These are phyloP conservation scores for Xylaria venustula DNA, from an alignment of 495 filamentous ascomycete species.

Conservation along the genomic window DNA sequence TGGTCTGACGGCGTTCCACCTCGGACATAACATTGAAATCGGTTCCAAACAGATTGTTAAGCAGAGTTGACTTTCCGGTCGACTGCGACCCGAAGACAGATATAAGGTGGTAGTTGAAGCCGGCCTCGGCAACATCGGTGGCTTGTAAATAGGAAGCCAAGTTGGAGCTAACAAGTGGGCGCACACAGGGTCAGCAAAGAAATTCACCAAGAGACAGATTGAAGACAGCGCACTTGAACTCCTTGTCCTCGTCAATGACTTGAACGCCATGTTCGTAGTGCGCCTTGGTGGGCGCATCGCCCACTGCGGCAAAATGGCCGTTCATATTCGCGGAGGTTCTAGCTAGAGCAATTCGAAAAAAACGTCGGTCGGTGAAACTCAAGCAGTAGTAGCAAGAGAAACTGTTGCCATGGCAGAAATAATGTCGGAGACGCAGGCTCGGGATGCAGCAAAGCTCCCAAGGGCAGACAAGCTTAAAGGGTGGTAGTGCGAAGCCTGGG, in stretches of 20 bases:
- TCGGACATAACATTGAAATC: conserved; percentile 97
- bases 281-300: conserved; percentile 61
- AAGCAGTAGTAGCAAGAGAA: conserved; percentile 14
- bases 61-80: conserved; percentile 94
- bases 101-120: conserved; percentile 98
- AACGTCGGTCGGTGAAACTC: conserved; percentile 12
- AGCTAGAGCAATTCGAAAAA: background rate
- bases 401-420: conserved; percentile 21
- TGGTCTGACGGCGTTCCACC: conserved; percentile 84
- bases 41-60: conserved; percentile 95
- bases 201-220: conserved; percentile 8
- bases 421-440: background rate
- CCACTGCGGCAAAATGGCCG: conserved; percentile 82
- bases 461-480: conserved; percentile 8
- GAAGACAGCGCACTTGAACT: conserved; percentile 75
- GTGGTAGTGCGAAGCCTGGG: background rate
- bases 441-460: conserved; percentile 9
- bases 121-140: conserved; percentile 76
- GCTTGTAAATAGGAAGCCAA: conserved; percentile 76
- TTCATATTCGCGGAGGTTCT: conserved; percentile 56
- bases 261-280: conserved; percentile 92
- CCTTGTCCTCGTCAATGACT: conserved; percentile 92
- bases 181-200: conserved; percentile 13
- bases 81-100: conserved; percentile 99
- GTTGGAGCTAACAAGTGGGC: conserved; percentile 56